These are phyloP conservation scores for Cucumis melo DNA, from an alignment of 306 rosid species.

Conservation along the genomic window DNA sequence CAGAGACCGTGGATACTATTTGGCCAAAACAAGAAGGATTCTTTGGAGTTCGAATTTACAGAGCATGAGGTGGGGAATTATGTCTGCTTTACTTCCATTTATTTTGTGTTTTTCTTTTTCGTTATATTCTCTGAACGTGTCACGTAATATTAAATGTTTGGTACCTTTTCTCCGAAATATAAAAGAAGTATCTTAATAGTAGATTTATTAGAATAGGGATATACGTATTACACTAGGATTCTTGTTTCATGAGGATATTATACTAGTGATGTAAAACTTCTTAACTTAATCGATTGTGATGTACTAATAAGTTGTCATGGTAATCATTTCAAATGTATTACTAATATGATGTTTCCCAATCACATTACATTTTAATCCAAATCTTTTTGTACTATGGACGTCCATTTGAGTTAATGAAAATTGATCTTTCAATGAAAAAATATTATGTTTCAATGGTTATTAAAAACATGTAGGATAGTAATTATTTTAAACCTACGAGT, in stretches of 20 bases:
- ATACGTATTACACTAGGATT: neutral
- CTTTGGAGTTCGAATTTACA: slow-evolving; percentile 23
- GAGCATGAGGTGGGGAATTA: slow-evolving; percentile 31
- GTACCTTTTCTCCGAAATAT: neutral
- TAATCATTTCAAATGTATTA: neutral
- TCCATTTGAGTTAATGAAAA: neutral
- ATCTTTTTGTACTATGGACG: neutral
- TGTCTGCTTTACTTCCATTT: neutral
- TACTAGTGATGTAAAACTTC: neutral
- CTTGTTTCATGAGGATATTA: neutral
- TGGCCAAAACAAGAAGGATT: slow-evolving; percentile 19
- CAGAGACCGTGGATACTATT: slow-evolving; percentile 49
- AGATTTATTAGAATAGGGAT: neutral
- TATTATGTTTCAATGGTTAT: neutral
- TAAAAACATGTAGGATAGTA: neutral
- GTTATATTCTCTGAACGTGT: neutral
- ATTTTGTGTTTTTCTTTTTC: neutral
- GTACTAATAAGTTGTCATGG: neutral
- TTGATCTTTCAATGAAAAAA: neutral
- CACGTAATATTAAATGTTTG: neutral
- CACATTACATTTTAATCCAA: neutral
- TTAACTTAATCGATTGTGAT: neutral
- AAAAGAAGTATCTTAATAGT: neutral
- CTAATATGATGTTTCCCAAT: neutral
- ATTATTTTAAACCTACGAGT: neutral